Evolutionary conservation across 352 stramenopile genomes (phyloP).

Genomic region (Phytopythium litorale): DNA sequence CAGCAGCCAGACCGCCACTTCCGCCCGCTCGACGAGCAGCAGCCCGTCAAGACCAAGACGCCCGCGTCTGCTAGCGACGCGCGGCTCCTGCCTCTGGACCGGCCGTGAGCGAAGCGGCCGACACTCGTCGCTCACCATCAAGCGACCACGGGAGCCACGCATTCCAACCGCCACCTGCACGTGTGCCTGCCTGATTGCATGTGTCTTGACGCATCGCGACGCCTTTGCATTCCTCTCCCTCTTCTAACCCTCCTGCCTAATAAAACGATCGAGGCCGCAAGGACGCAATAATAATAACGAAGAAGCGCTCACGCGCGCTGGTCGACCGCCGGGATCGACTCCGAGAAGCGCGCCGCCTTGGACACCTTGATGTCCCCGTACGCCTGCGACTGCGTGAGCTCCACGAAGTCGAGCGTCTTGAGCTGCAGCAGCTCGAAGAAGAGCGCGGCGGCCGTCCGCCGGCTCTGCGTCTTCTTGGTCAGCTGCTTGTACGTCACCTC

Average conservation of each 20-base stretch:
- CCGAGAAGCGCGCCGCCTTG: slow-evolving; percentile 63
- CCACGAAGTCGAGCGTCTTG: slow-evolving; percentile 98
- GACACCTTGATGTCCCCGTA: slow-evolving; percentile 95
- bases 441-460: slow-evolving; percentile 88
- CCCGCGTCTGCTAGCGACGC: too few relatives aligned
- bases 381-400: slow-evolving; percentile 89
- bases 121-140: neutral
- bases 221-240: neutral
- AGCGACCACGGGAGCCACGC: neutral
- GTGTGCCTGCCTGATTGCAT: neutral
- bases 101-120: slow-evolving; percentile 1
- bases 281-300: slow-evolving; percentile 6
- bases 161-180: neutral
- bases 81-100: neutral
- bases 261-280: neutral
- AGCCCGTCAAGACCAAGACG: too few relatives aligned
- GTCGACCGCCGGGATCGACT: slow-evolving; percentile 79
- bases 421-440: slow-evolving; percentile 98
- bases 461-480: slow-evolving; percentile 74
- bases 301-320: slow-evolving; percentile 14
- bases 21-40: neutral
- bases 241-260: neutral
- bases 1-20: neutral
- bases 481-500: slow-evolving; percentile 85
- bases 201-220: neutral